A percentile compares a stretch with the other conserved stretches of the same genome.
These are phyloP conservation scores for Stemphylium vesicarium DNA, from an alignment of 2,329 filamentous ascomycete genomes.

Conservation along the genomic window DNA sequence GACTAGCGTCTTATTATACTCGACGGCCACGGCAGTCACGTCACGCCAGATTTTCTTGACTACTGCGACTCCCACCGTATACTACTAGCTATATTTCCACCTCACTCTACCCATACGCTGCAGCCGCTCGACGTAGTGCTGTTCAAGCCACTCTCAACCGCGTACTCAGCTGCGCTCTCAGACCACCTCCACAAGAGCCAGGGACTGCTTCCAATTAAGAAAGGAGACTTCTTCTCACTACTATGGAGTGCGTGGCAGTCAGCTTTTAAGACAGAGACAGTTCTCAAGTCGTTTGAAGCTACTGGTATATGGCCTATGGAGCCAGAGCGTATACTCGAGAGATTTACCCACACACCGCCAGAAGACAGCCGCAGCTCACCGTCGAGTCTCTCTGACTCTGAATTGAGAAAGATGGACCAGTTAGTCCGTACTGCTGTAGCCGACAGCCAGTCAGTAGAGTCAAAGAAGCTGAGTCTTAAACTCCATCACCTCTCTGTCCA, in stretches of 20 bases:
- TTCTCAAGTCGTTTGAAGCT: neutral
- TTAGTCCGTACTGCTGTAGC: too few relatives aligned
- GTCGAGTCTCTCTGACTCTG: too few relatives aligned
- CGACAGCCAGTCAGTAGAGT: too few relatives aligned
- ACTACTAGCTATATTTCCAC: neutral
- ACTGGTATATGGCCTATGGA: neutral
- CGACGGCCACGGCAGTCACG: too few relatives aligned
- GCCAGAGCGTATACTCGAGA: too few relatives aligned
- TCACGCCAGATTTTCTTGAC: too few relatives aligned
- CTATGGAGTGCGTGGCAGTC: neutral
- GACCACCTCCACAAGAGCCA: neutral
- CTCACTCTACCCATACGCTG: conserved; percentile 4
- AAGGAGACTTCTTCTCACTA: neutral
- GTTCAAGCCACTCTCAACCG: neutral
- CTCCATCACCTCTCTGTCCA: too few relatives aligned
- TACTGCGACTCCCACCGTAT: neutral
- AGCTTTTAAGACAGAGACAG: neutral
- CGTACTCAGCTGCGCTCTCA: neutral
- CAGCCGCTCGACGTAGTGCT: conserved; percentile 1
- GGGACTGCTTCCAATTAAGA: neutral
- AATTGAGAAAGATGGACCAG: too few relatives aligned
- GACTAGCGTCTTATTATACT: too few relatives aligned
- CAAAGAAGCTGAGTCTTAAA: too few relatives aligned
- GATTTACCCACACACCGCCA: too few relatives aligned
- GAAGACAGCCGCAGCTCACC: too few relatives aligned